phyloP scores from a whole-genome alignment of 352 stramenopile species.

The Ophiocytium majus region DNA sequence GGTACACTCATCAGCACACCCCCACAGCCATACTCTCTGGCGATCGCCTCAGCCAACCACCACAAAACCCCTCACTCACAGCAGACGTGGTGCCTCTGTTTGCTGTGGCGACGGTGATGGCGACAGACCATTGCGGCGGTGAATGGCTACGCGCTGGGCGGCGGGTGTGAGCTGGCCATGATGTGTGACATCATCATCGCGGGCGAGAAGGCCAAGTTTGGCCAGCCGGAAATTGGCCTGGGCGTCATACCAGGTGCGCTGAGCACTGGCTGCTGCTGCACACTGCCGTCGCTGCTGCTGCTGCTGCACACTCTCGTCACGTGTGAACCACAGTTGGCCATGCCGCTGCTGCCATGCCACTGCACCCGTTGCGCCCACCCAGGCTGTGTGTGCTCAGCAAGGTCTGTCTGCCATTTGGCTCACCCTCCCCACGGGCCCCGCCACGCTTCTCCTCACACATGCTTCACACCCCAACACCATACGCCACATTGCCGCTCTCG shows the following conservation, averaged over 20 bases:
- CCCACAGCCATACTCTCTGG: conserved; percentile 16
- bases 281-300: too few relatives aligned
- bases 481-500: too few relatives aligned
- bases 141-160: conserved; percentile 95
- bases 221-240: conserved; percentile 96
- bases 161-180: conserved; percentile 97
- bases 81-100: background rate
- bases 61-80: background rate
- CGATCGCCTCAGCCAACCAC: background rate
- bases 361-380: too few relatives aligned
- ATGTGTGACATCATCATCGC: conserved; percentile 98
- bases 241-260: conserved; percentile 94
- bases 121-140: conserved; percentile 86
- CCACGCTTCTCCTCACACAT: too few relatives aligned
- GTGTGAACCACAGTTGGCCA: too few relatives aligned
- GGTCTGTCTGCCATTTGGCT: too few relatives aligned
- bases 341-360: too few relatives aligned
- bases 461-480: too few relatives aligned
- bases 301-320: too few relatives aligned
- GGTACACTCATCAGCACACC: background rate
- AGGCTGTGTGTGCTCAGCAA: too few relatives aligned
- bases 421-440: too few relatives aligned
- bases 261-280: too few relatives aligned
- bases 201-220: conserved; percentile 91
- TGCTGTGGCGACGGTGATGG: background rate